Conservation (phyloP, 2,329 filamentous ascomycete genomes). For the Zymoseptoria crescenta region DNA sequence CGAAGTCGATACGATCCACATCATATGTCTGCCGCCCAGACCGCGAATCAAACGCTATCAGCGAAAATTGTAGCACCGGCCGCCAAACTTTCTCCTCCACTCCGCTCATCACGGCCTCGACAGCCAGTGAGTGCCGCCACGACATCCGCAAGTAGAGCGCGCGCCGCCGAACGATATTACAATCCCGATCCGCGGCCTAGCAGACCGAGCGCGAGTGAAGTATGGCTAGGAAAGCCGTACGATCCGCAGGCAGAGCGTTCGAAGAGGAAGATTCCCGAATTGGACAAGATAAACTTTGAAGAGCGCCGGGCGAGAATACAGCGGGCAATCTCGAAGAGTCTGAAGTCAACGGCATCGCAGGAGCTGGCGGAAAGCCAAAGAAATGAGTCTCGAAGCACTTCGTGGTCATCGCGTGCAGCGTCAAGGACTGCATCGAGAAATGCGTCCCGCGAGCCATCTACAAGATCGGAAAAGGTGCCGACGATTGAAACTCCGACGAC, state of each 20-base stretch:
- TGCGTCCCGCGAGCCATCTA: conserved; percentile 30
- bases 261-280: conserved; percentile 45
- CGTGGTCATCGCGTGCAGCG: conserved; percentile 5
- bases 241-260: conserved; percentile 54
- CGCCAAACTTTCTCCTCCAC: conserved; percentile 66
- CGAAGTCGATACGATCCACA: conserved; percentile 31
- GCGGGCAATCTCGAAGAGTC: conserved; percentile 76
- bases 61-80: conserved; percentile 65
- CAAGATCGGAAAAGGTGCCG: conserved; percentile 34
- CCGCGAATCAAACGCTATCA: conserved; percentile 42
- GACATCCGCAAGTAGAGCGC: conserved; percentile 62
- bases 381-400: conserved; percentile 16
- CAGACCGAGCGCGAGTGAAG: conserved; percentile 38
- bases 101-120: conserved; percentile 74
- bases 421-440: conserved; percentile 8
- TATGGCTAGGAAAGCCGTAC: conserved; percentile 66
- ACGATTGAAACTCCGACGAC: conserved; percentile 8
- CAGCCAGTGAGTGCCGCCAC: conserved; percentile 69
- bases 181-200: conserved; percentile 30
- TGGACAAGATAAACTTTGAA: conserved; percentile 77
- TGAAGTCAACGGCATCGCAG: conserved; percentile 52
- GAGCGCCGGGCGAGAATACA: conserved; percentile 75
- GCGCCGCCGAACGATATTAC: conserved; percentile 50
- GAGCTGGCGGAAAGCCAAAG: conserved; percentile 34
- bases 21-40: conserved; percentile 19